Evolutionary conservation across 768 basidiomycete genomes (phyloP), one percentile per base, ranked within the genome.

Genomic region (Xanthoconium purpureum): DNA sequence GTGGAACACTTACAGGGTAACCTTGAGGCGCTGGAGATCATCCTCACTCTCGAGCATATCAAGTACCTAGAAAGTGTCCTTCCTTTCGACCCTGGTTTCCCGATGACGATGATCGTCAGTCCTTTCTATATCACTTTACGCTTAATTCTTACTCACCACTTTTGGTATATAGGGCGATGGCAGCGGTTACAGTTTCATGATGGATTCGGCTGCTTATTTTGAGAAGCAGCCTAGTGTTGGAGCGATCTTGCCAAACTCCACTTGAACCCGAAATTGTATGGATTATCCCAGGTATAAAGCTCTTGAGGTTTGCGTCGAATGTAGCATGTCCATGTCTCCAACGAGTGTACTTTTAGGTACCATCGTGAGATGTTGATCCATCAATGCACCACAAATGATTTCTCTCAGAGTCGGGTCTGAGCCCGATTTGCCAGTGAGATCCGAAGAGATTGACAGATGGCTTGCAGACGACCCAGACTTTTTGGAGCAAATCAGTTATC

Each of bases 11-110:
- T 80, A 20, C 38, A 65, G 18, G 73, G 71, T 39, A 80, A 78
- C 56, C 54, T 80, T 33, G 69, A 78, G 52, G 77, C 77, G 17
- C 63, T 80, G 18, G 69, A 72, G 29, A 72, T 80, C 37, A 53
- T 62, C 3, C 74, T 79, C 51, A 63, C 71, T 2, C 60, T 63
- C 0, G 73, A 75, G 46, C 78, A 79, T 42, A 72, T 79, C 50
- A 62, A 65, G 45, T 68, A 63, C 38, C 56, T 80, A 20, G 79
- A 81, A 37, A 59, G 66, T 14, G 53, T 69, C 11, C 0, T 69
- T n/a, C 72, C 74, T 0, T 77, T 78, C 54, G 71, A 75, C 36
- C 52, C 52, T 20, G 78, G 78, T 18, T 79, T 79, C 66, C 78
- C 77, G 0, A 43, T 56, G 40, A 49, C 37, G 6, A 29, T 71